phyloP scores from a whole-genome alignment of 495 filamentous ascomycete species.

The Penicillium daleae region DNA sequence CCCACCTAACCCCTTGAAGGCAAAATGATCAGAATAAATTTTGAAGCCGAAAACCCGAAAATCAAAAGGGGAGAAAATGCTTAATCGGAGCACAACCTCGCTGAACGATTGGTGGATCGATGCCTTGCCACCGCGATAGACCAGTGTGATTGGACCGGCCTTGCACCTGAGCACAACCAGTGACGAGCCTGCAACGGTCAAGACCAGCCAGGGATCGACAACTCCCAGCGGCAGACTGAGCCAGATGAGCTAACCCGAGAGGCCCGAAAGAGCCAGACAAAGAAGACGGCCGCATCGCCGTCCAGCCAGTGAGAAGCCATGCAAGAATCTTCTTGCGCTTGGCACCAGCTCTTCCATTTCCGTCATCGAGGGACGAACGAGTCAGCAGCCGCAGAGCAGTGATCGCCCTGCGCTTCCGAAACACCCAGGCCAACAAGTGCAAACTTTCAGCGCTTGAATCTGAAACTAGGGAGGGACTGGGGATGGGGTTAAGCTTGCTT shows the following conservation, averaged over 20 bases:
- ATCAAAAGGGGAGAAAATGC: constrained; percentile 9
- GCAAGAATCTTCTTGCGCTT: not conserved
- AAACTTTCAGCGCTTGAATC: constrained; percentile 10
- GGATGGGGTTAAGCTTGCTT: constrained; percentile 1
- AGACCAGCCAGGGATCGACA: constrained; percentile 7
- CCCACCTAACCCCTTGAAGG: not conserved
- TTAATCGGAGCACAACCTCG: constrained; percentile 1
- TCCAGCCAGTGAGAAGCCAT: not conserved
- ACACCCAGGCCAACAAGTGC: constrained; percentile 20
- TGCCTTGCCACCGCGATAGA: constrained; percentile 11
- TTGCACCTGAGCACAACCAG: constrained; percentile 24
- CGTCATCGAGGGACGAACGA: constrained; percentile 16
- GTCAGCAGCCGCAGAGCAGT: constrained; percentile 18
- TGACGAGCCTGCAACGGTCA: constrained; percentile 9
- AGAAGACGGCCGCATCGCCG: not conserved
- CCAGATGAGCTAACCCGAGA: constrained; percentile 7
- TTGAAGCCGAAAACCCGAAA: not conserved
- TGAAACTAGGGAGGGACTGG: not conserved
- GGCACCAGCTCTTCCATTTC: constrained; percentile 13
- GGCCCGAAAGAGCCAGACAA: not conserved
- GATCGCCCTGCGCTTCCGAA: constrained; percentile 24
- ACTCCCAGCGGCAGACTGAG: not conserved
- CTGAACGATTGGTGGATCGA: constrained; percentile 1
- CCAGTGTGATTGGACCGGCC: constrained; percentile 5
- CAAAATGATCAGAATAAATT: not conserved